Evolutionary conservation across 2,329 filamentous ascomycete genomes (phyloP), one percentile per base, ranked within the genome.

Genomic region (Cryphonectria carpinicola): DNA sequence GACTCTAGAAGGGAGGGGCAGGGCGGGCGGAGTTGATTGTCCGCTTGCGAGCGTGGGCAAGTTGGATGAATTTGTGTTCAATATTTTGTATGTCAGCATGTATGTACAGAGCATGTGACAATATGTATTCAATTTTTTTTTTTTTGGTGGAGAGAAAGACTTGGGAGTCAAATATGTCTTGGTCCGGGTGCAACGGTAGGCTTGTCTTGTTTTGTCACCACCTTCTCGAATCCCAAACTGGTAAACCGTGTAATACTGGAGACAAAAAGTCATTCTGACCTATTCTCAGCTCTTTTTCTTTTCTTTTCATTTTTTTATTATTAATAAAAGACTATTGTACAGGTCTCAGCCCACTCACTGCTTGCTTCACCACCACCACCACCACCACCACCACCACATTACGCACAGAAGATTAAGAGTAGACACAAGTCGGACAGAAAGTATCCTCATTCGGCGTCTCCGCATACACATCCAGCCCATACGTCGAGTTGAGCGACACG

Each of bases 401-500:
- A 7, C 6, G 7, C 5, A 49, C 37, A 37, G 7, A 37, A 37
- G 17, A 6, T 49, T 19, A 54, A 8, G 25, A 56, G 19, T 56
- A 56, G 4, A 17, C 14, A 71, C 75, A 75, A 19, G 67, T 71
- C 25, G 74, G 71, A 60, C 74, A 74, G 13, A 61, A 73, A 17
- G 74, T 77, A 70, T 67, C 75, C 1, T 75, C 73, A 54, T 79
- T 69, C 4, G 77, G 75, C 54, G 77, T 79, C 1, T 54, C 72
- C 1, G 81, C 77, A 75, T 88, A 88, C 46, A 72, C 39, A 74
- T 88, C 86, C 22, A 69, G 70, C 0, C 86, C 85, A 74, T 86
- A 88, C 0, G 85, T 88, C n/a, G 78, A 74, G 74, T 88, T 88
- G 68, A 88, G 78, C 10, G 77, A 78, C 3, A 88, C 83, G 4